A percentile compares a stretch with the other conserved stretches of the same genome.
phyloP scores from a whole-genome alignment of 75 land plant species.

The Selaginella tamariscina region DNA sequence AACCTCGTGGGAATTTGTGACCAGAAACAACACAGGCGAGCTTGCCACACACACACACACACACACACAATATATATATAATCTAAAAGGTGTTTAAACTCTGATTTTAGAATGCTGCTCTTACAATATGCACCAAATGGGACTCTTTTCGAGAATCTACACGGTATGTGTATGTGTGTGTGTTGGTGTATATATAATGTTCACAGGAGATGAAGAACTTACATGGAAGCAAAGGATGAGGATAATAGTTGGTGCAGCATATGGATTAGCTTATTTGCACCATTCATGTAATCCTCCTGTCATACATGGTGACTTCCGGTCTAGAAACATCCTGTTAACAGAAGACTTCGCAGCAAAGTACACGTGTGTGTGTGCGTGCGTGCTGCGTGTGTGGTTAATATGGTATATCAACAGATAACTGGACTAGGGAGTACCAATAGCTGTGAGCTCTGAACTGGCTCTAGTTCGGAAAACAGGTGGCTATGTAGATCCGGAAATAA shows the following conservation, averaged over 20 bases:
- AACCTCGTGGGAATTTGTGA: conserved; percentile 18
- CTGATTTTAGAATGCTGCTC: conserved; percentile 21
- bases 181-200: background rate
- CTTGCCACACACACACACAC: too few relatives aligned
- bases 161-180: background rate
- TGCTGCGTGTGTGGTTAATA: conserved; percentile 12
- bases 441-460: conserved; percentile 22
- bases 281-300: conserved; percentile 31
- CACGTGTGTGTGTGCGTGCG: conserved; percentile 12
- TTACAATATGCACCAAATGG: conserved; percentile 33
- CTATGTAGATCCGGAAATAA: conserved; percentile 18
- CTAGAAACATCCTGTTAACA: conserved; percentile 22
- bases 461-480: conserved; percentile 19
- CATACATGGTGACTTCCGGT: conserved; percentile 25
- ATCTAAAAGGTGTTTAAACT: background rate
- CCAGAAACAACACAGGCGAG: conserved; percentile 19
- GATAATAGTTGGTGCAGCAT: conserved; percentile 24
- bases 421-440: conserved; percentile 22
- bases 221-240: conserved; percentile 31
- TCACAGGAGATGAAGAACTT: conserved; percentile 20
- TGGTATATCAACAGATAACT: conserved; percentile 16
- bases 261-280: conserved; percentile 27
- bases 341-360: conserved; percentile 30
- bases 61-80: too few relatives aligned
- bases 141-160: conserved; percentile 21